phyloP scores from a whole-genome alignment of 1,284 basidiomycete species.

The Stygiomarasmius scandens region DNA sequence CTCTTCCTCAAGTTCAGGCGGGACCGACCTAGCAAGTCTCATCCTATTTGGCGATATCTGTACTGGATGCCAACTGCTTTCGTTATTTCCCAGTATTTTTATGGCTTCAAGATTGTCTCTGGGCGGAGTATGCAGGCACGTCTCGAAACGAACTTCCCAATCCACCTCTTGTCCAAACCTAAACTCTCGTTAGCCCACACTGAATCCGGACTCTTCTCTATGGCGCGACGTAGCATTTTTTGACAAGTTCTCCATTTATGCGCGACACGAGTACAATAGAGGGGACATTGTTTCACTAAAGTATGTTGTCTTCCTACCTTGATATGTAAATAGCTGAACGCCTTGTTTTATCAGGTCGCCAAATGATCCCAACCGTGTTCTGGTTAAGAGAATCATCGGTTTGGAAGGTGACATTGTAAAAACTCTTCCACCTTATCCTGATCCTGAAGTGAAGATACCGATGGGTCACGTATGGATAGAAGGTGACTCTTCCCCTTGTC shows the following conservation, averaged over 20 bases:
- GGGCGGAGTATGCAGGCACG: constrained; percentile 79
- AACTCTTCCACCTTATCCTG: constrained; percentile 71
- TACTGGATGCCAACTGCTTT: constrained; percentile 63
- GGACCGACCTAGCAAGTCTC: background rate
- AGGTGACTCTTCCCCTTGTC: constrained; percentile 42
- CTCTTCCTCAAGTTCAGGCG: background rate
- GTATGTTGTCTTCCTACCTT: constrained; percentile 35
- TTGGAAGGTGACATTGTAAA: constrained; percentile 65
- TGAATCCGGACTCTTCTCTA: constrained; percentile 70
- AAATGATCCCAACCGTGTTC: constrained; percentile 48
- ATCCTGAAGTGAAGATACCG: constrained; percentile 57
- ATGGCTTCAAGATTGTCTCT: constrained; percentile 54
- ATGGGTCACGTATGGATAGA: constrained; percentile 74
- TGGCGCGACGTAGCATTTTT: constrained; percentile 68
- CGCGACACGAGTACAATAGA: constrained; percentile 40
- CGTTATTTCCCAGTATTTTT: constrained; percentile 54
- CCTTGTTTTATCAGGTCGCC: constrained; percentile 53
- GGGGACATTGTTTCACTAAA: constrained; percentile 70
- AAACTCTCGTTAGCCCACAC: constrained; percentile 57
- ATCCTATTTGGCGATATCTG: constrained; percentile 24
- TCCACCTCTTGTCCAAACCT: background rate
- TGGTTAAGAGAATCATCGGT: constrained; percentile 73
- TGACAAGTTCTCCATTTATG: constrained; percentile 50
- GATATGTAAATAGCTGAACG: background rate
- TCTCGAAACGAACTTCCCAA: background rate